These are phyloP conservation scores for Acidomyces sp. DNA, from an alignment of 495 filamentous ascomycete species.

Conservation along the genomic window DNA sequence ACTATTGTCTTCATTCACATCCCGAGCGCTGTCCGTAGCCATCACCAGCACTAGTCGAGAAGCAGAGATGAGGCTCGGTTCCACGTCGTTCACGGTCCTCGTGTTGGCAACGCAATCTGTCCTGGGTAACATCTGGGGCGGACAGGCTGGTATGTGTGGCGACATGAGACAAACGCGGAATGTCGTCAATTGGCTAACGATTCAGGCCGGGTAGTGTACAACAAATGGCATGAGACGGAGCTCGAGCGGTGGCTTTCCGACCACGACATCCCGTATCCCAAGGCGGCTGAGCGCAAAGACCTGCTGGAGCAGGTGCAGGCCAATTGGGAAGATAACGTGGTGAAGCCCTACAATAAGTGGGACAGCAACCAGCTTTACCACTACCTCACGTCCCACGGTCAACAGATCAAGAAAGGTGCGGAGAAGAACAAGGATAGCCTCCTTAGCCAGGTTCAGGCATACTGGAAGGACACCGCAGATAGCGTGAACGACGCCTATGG, in stretches of 20 bases:
- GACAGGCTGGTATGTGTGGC: background rate
- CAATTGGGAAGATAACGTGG: conserved; percentile 62
- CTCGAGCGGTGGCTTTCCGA: conserved; percentile 95
- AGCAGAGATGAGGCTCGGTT: conserved; percentile 14
- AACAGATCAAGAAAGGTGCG: conserved; percentile 49
- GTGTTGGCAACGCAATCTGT: conserved; percentile 47
- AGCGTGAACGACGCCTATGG: conserved; percentile 54
- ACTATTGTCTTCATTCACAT: no score
- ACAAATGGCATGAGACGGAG: conserved; percentile 98
- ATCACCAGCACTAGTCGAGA: no score
- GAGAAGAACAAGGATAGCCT: conserved; percentile 53
- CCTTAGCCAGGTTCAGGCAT: conserved; percentile 50
- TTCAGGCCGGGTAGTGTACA: conserved; percentile 56
- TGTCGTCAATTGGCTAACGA: background rate
- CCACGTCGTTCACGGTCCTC: conserved; percentile 55
- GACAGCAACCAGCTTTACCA: conserved; percentile 48
- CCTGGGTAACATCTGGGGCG: background rate
- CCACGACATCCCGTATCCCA: conserved; percentile 67
- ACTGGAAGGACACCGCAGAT: conserved; percentile 66
- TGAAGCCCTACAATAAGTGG: conserved; percentile 58
- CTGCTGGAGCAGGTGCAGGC: conserved; percentile 52
- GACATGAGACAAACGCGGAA: no score
- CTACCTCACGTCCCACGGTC: conserved; percentile 55
- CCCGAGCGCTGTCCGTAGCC: no score
- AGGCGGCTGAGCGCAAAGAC: conserved; percentile 37